Conservation (phyloP, 2,329 filamentous ascomycete genomes). For the Nothophaeocryptopus gaeumannii region DNA sequence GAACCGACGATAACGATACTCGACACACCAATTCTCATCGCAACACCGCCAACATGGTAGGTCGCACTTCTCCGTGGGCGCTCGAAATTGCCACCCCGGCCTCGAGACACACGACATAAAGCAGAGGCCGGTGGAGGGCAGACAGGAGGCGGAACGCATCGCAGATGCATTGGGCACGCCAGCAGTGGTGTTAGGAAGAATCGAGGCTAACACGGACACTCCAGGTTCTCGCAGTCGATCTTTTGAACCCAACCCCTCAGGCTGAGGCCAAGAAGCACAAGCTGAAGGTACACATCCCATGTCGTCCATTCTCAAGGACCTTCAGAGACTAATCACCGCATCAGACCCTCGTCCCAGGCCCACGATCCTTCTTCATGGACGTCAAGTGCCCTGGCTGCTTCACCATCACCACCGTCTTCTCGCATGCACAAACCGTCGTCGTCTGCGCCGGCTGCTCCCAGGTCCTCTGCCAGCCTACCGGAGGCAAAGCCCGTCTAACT, state of each 20-base stretch:
- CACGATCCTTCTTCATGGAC: slow-evolving; percentile 99
- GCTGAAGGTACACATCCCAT: slow-evolving; percentile 76
- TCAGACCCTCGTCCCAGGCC: slow-evolving; percentile 75
- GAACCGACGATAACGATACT: slow-evolving; percentile 14
- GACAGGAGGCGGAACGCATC: slow-evolving; percentile 3
- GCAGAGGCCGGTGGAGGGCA: slow-evolving; percentile 3
- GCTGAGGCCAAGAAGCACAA: slow-evolving; percentile 99
- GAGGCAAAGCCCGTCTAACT: slow-evolving; percentile 97
- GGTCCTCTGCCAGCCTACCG: slow-evolving; percentile 98
- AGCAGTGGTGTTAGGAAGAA: not conserved
- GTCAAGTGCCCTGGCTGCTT: slow-evolving; percentile 99
- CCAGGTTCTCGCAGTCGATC: slow-evolving; percentile 99
- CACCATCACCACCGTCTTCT: slow-evolving; percentile 99
- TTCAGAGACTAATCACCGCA: slow-evolving; percentile 6
- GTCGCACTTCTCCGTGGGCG: slow-evolving; percentile 15
- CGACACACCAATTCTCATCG: slow-evolving; percentile 16
- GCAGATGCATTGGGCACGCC: slow-evolving; percentile 2
- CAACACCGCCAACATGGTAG: slow-evolving; percentile 33
- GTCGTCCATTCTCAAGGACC: not conserved
- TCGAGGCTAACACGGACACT: slow-evolving; percentile 24
- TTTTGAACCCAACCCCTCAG: slow-evolving; percentile 97
- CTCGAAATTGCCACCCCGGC: slow-evolving; percentile 16
- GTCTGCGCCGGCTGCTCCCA: slow-evolving; percentile 99
- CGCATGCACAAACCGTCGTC: slow-evolving; percentile 99
- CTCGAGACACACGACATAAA: slow-evolving; percentile 28